A percentile compares a stretch with the other conserved stretches of the same genome.
These are phyloP conservation scores for Rhodomyrtus tomentosa DNA, from an alignment of 345 rosid genomes.

Conservation along the genomic window DNA sequence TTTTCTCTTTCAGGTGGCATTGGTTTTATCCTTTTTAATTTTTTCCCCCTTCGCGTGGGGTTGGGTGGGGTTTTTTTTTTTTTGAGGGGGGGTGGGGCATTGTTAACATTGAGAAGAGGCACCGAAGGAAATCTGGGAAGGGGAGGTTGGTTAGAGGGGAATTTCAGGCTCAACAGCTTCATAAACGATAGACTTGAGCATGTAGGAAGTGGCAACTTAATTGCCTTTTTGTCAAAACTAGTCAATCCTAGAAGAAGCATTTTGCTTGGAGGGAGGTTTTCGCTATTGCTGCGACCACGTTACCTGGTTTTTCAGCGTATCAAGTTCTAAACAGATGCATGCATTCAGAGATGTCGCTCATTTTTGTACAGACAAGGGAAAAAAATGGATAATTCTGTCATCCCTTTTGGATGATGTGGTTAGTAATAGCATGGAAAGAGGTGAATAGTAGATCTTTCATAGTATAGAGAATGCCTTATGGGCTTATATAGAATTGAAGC, in stretches of 20 bases:
- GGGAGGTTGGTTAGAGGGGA: background rate
- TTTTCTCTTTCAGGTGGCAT: background rate
- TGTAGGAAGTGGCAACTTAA: background rate
- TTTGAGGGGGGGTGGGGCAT: background rate
- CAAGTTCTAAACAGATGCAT: background rate
- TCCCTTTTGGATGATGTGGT: background rate
- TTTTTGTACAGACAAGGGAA: background rate
- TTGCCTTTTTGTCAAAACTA: background rate
- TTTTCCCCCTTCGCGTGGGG: rapidly evolving
- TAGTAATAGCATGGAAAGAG: background rate
- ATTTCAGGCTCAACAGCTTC: background rate
- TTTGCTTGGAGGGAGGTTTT: background rate
- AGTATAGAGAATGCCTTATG: background rate
- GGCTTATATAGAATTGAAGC: background rate
- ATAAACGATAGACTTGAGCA: background rate
- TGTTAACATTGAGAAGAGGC: background rate
- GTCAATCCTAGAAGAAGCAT: background rate
- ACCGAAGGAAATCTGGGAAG: background rate
- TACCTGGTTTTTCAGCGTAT: background rate
- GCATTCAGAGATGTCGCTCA: background rate
- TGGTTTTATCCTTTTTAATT: background rate
- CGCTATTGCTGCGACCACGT: background rate
- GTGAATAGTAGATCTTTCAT: background rate
- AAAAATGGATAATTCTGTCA: too few relatives aligned
- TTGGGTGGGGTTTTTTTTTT: background rate